phyloP scores from a whole-genome alignment of 805 yeast species.

The Suhomyces pyralidae region DNA sequence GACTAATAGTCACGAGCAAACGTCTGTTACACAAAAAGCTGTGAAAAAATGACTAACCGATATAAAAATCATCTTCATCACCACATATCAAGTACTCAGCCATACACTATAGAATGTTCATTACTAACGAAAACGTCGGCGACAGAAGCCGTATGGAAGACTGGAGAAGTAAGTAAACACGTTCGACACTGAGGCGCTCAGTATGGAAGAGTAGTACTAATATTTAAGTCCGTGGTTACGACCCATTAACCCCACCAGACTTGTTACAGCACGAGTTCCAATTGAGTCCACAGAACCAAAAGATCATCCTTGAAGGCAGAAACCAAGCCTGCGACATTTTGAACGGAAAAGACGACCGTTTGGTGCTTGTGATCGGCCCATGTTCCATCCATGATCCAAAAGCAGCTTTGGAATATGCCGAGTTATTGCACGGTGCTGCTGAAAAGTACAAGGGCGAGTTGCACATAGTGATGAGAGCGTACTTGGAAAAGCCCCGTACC shows the following conservation, averaged over 20 bases:
- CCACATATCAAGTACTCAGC: no score
- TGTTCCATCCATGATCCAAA: conserved; percentile 94
- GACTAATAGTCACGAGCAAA: not conserved
- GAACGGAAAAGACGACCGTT: conserved; percentile 80
- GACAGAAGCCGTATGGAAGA: conserved; percentile 68
- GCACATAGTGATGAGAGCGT: conserved; percentile 92
- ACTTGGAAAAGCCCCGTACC: conserved; percentile 96
- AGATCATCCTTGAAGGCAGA: conserved; percentile 72
- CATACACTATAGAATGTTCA: conserved; percentile 54
- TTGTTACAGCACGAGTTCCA: conserved; percentile 84
- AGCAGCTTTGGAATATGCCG: conserved; percentile 88
- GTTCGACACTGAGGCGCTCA: no score
- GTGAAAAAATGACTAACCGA: not conserved
- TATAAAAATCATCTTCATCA: no score
- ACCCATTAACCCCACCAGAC: conserved; percentile 94
- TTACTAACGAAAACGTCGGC: conserved; percentile 78
- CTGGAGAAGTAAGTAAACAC: conserved; percentile 50
- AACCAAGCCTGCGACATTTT: conserved; percentile 69
- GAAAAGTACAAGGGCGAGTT: conserved; percentile 70
- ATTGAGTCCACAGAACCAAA: conserved; percentile 55
- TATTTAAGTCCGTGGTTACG: conserved; percentile 67
- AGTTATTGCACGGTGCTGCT: conserved; percentile 54
- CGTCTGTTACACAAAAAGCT: not conserved
- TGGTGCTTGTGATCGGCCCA: conserved; percentile 91
- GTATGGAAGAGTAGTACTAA: conserved; percentile 16